phyloP scores from a whole-genome alignment of 768 basidiomycete genomes.

The Calocybe gangraenosa region DNA sequence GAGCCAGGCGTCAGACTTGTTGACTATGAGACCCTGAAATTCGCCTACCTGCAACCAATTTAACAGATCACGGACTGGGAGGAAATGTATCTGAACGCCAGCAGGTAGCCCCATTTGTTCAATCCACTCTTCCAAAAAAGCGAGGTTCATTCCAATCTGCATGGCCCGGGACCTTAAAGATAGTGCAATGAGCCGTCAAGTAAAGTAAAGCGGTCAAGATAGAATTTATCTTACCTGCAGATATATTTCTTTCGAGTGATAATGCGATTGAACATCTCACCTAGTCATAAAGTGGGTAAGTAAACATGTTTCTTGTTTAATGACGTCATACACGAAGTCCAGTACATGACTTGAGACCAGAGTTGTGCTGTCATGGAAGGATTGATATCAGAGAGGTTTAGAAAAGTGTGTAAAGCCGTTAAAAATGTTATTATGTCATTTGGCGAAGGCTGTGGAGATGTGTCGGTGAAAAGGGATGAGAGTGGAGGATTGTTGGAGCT shows the following conservation, averaged over 20 bases:
- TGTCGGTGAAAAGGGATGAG: conserved; percentile 46
- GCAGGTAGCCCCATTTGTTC: conserved; percentile 74
- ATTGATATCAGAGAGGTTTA: conserved; percentile 86
- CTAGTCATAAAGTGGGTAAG: conserved; percentile 31
- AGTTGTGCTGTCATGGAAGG: conserved; percentile 84
- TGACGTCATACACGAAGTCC: conserved; percentile 81
- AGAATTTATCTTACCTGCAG: conserved; percentile 77
- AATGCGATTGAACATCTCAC: conserved; percentile 82
- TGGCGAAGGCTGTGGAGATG: conserved; percentile 38
- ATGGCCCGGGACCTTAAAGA: conserved; percentile 68
- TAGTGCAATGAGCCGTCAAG: too few species aligned
- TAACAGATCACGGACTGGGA: conserved; percentile 78
- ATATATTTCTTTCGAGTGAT: conserved; percentile 92
- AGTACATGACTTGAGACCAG: conserved; percentile 98
- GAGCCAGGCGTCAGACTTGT: neutral
- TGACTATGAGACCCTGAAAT: neutral
- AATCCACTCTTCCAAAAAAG: conserved; percentile 89
- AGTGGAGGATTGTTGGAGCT: conserved; percentile 43
- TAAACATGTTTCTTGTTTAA: neutral
- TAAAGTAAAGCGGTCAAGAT: neutral
- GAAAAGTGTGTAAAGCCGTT: conserved; percentile 77
- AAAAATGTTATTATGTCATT: conserved; percentile 72
- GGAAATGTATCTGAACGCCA: conserved; percentile 77
- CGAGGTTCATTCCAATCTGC: conserved; percentile 86
- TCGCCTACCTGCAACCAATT: conserved; percentile 75